phyloP scores from a whole-genome alignment of 257 asterid species.

The Penstemon eatonii region DNA sequence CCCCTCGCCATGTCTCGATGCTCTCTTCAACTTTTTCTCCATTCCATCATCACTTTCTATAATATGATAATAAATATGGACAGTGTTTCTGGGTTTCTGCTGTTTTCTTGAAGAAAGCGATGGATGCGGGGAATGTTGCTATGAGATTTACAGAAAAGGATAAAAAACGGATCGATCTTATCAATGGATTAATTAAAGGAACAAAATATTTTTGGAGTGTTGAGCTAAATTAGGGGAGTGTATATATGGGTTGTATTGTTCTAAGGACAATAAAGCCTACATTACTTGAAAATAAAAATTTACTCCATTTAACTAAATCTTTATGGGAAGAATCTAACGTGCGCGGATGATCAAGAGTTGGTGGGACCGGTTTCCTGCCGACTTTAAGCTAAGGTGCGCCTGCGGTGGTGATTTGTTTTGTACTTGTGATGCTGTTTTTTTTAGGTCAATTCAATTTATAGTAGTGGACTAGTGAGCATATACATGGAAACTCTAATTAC shows the following conservation, averaged over 20 bases:
- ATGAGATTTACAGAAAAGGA: conserved; percentile 11
- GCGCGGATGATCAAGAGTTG: neutral
- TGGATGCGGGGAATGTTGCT: conserved; percentile 21
- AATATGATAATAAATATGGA: conserved; percentile 1
- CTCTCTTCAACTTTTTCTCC: conserved; percentile 48
- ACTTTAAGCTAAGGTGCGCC: conserved; percentile 3
- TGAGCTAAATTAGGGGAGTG: too few relatives aligned
- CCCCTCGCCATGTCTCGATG: conserved; percentile 67
- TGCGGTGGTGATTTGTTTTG: neutral
- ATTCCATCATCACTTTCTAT: conserved; percentile 42
- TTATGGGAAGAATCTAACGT: neutral
- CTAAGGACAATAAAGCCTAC: too few relatives aligned
- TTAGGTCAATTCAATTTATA: neutral
- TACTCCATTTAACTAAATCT: neutral
- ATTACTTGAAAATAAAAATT: neutral
- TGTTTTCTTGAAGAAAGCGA: neutral
- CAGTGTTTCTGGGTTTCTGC: neutral
- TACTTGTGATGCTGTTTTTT: neutral
- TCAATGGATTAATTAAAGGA: neutral
- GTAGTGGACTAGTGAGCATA: too few relatives aligned
- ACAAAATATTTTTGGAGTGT: too few relatives aligned
- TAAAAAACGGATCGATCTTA: conserved; percentile 31
- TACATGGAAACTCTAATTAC: too few relatives aligned
- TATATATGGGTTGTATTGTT: too few relatives aligned
- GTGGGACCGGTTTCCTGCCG: neutral